Base-by-base conservation (phyloP, 768 basidiomycete genomes). In the Phlegmacium glaucopus region DNA sequence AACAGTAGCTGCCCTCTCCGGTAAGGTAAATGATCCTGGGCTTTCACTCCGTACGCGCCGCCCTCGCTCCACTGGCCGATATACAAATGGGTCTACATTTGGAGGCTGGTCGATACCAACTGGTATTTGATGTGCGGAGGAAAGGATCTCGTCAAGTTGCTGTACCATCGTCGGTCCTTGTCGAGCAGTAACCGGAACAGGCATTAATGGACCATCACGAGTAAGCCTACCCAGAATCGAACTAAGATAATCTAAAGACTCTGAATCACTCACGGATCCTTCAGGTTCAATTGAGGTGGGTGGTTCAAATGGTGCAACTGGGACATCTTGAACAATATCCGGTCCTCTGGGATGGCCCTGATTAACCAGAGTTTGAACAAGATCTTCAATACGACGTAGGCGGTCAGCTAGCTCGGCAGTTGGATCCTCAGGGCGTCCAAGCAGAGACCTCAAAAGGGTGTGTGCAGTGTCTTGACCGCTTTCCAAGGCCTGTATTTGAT, bases 381-480 rank as follows among this genome's bases (percentile, higher is more conserved):
- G 56, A 40, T 68, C 68, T 44, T 80, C 79, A 30, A 81, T 76
- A 6, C 74, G 65, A 22, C 54, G 50, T 37, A 80, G 53, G 13
- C 76, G 72, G 40, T 72, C 67, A 15, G 64, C 50, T 38, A 78
- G 52, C 44, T 59, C 77, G 43, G 60, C 49, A 1, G 58, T 71
- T 65, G 58, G 77, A 25, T 74, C 69, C 22, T 61, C 52, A 38
- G 72, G 64, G 15, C 76, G 73, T 26, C 75, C 71, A 15, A 78
- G 75, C 44, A 93, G 67, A 18, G 83, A 78, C 47, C 86, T 79
- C 29, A 94, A 63, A 49, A 81, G 67, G 26, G 77, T 72, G 43
- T 82, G 81, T 6, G 85, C 77, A 0, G 76, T 68, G 0, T 63
- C 56, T 62, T 94, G 90, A 5, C 76, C 80, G 40, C 86, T 74